These are phyloP conservation scores for Cladosporium halotolerans DNA, from an alignment of 2,329 filamentous ascomycete species.

Conservation along the genomic window DNA sequence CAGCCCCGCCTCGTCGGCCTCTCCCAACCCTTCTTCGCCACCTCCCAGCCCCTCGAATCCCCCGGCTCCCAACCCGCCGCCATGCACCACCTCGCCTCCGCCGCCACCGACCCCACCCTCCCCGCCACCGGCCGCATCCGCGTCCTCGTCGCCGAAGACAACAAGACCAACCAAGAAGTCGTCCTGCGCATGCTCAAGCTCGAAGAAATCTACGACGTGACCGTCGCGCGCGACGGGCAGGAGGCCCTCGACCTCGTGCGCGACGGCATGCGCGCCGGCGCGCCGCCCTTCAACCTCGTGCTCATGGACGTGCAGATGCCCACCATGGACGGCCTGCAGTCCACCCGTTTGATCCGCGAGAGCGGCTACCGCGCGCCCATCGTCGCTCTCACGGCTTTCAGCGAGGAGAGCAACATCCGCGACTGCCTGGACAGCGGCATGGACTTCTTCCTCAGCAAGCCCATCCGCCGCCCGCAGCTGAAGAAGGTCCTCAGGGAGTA, in stretches of 20 bases:
- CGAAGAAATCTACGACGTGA: slow-evolving; percentile 79
- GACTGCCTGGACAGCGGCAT: slow-evolving; percentile 75
- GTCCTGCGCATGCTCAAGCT: slow-evolving; percentile 62
- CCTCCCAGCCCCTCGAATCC: slow-evolving; percentile 41
- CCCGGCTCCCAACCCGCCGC: slow-evolving; percentile 58
- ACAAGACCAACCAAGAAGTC: slow-evolving; percentile 58
- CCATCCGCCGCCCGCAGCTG: slow-evolving; percentile 73
- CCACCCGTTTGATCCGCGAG: slow-evolving; percentile 74
- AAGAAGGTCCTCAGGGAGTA: slow-evolving; percentile 79
- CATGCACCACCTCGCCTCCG: slow-evolving; percentile 59
- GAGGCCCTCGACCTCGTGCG: slow-evolving; percentile 85
- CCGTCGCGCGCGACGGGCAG: slow-evolving; percentile 58
- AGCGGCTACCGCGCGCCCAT: slow-evolving; percentile 85
- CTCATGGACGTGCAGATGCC: slow-evolving; percentile 97
- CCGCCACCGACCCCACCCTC: slow-evolving; percentile 38
- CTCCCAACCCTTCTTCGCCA: slow-evolving; percentile 72
- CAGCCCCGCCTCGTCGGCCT: slow-evolving; percentile 76
- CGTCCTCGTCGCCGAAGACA: slow-evolving; percentile 80
- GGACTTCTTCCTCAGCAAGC: slow-evolving; percentile 75
- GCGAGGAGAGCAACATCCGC: slow-evolving; percentile 70
- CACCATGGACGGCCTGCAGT: slow-evolving; percentile 82
- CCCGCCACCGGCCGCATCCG: slow-evolving; percentile 56
- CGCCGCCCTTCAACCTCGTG: slow-evolving; percentile 73
- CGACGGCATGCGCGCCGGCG: slow-evolving; percentile 63
- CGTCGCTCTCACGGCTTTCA: slow-evolving; percentile 83